These are phyloP conservation scores for Teratosphaeria zuluensis DNA, from an alignment of 2,329 filamentous ascomycete species.

Conservation along the genomic window DNA sequence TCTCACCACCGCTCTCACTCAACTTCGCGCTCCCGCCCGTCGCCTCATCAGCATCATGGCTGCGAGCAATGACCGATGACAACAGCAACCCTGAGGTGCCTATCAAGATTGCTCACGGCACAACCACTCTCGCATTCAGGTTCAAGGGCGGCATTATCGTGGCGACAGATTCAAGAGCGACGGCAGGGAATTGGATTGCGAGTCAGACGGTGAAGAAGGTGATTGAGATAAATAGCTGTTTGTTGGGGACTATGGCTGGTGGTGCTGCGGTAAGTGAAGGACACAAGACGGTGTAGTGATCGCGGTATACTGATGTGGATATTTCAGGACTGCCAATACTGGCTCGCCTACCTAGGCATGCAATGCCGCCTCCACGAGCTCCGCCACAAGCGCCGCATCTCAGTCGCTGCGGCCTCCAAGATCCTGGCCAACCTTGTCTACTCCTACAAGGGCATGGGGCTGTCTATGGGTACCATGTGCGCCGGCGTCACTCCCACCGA, in stretches of 20 bases:
- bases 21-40: constrained; percentile 94
- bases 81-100: constrained; percentile 91
- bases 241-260: constrained; percentile 96
- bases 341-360: constrained; percentile 97
- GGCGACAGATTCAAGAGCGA: constrained; percentile 92
- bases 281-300: background rate
- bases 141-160: constrained; percentile 99
- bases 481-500: constrained; percentile 92
- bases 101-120: constrained; percentile 99
- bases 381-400: constrained; percentile 97
- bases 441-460: constrained; percentile 95
- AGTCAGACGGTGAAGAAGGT: constrained; percentile 99
- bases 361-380: constrained; percentile 99
- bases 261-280: constrained; percentile 65
- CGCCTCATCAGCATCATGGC: constrained; percentile 83
- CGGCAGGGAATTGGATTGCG: constrained; percentile 97
- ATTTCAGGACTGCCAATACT: constrained; percentile 95
- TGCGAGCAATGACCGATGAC: constrained; percentile 95
- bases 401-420: constrained; percentile 92
- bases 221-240: constrained; percentile 90
- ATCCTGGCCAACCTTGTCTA: constrained; percentile 98
- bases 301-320: constrained; percentile 5
- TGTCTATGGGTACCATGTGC: constrained; percentile 99
- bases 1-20: constrained; percentile 67
- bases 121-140: constrained; percentile 92